Percentiles rank a stretch among this genome's conserved stretches.
phyloP scores from a whole-genome alignment of 176 grass and related monocot species.

The Zizania latifolia region DNA sequence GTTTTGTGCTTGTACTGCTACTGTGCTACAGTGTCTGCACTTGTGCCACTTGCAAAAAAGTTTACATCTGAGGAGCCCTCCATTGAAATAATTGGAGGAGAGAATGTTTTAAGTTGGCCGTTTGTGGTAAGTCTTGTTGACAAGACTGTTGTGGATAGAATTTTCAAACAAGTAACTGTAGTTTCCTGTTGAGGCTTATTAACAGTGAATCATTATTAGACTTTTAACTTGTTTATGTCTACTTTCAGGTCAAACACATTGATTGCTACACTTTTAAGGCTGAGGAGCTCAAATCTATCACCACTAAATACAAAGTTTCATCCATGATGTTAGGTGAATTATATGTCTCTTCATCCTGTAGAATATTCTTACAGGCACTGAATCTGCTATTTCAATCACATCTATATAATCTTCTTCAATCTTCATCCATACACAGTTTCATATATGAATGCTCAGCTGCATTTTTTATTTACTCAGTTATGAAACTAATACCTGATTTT shows the following conservation, averaged over 20 bases:
- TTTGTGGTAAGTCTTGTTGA: conserved; percentile 62
- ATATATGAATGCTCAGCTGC: neutral
- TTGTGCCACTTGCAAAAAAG: conserved; percentile 81
- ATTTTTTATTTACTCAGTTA: conserved; percentile 10
- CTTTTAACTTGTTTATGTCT: neutral
- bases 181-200: conserved; percentile 12
- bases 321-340: conserved; percentile 73
- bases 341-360: neutral
- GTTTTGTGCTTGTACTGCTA: conserved; percentile 17
- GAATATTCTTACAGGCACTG: neutral
- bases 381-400: conserved; percentile 12
- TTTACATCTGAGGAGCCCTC: conserved; percentile 80
- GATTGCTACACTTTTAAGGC: conserved; percentile 65
- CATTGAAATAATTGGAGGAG: conserved; percentile 73
- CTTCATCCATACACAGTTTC: neutral
- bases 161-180: conserved; percentile 1
- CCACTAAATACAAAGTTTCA: conserved; percentile 63
- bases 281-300: conserved; percentile 70
- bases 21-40: conserved; percentile 79
- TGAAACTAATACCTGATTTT: neutral
- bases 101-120: conserved; percentile 94
- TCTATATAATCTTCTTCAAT: neutral
- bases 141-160: neutral
- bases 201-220: neutral
- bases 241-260: conserved; percentile 67